A percentile compares a stretch with the other conserved stretches of the same genome.
phyloP scores from a whole-genome alignment of 306 rosid species.

The Gastrolobium bilobum region DNA sequence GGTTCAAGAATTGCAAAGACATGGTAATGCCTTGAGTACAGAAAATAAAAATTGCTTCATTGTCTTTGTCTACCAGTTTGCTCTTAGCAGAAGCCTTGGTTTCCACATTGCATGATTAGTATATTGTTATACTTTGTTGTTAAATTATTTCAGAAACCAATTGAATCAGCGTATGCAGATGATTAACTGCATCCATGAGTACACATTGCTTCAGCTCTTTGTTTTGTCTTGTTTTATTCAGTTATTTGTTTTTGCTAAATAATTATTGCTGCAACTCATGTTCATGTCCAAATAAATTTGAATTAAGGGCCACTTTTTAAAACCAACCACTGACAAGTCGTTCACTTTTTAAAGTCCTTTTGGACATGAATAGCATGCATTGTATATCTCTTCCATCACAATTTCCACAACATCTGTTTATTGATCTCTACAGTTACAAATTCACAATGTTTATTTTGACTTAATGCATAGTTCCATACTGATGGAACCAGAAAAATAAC shows the following conservation, averaged over 20 bases:
- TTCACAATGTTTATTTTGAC: slow-evolving; percentile 11
- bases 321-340: background rate
- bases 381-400: slow-evolving; percentile 9
- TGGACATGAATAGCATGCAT: slow-evolving; percentile 9
- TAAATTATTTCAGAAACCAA: background rate
- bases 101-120: background rate
- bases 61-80: slow-evolving; percentile 9
- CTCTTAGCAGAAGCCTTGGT: slow-evolving; percentile 26
- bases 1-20: slow-evolving; percentile 88
- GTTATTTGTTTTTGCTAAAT: too few relatives aligned
- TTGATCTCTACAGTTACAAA: background rate
- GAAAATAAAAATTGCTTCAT: background rate
- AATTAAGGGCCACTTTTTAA: slow-evolving; percentile 10
- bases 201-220: background rate
- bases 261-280: background rate
- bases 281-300: background rate
- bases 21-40: slow-evolving; percentile 60
- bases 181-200: background rate
- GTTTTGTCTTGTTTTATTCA: too few relatives aligned
- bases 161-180: background rate
- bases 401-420: background rate
- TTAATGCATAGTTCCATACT: too few relatives aligned
- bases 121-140: background rate
- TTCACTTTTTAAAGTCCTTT: slow-evolving; percentile 5
- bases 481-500: too few relatives aligned